phyloP scores from a whole-genome alignment of 768 basidiomycete species.

The Gymnopilus dilepis region DNA sequence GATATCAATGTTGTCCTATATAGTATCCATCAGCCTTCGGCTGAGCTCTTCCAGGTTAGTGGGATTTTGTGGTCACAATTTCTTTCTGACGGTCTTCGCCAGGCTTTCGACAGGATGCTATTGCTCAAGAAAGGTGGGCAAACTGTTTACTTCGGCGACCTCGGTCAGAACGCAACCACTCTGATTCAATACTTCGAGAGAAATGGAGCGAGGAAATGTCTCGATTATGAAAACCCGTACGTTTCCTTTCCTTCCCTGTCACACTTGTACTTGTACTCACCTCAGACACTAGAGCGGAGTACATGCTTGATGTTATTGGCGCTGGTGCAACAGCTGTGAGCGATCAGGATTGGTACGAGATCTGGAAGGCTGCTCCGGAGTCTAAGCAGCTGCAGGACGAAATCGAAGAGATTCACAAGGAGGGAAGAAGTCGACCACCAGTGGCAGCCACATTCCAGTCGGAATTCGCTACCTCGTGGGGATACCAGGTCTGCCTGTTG shows the following conservation, averaged over 20 bases:
- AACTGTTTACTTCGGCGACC: slow-evolving; percentile 75
- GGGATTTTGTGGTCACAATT: not conserved
- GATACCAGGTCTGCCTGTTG: slow-evolving; percentile 50
- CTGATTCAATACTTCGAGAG: slow-evolving; percentile 77
- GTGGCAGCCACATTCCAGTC: slow-evolving; percentile 42
- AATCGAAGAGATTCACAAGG: slow-evolving; percentile 51
- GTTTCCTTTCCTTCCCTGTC: slow-evolving; percentile 14
- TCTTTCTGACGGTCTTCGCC: not conserved
- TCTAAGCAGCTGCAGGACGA: slow-evolving; percentile 38
- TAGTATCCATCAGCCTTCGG: slow-evolving; percentile 71
- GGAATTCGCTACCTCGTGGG: slow-evolving; percentile 60
- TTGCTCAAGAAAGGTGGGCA: slow-evolving; percentile 81
- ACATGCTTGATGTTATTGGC: slow-evolving; percentile 75
- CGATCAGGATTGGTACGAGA: slow-evolving; percentile 55
- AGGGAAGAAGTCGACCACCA: slow-evolving; percentile 48
- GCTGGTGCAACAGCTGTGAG: slow-evolving; percentile 70
- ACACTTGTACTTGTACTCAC: not conserved
- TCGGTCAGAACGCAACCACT: slow-evolving; percentile 65
- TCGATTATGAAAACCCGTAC: slow-evolving; percentile 75
- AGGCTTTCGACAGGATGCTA: slow-evolving; percentile 76
- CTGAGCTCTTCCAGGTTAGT: slow-evolving; percentile 75
- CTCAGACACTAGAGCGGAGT: slow-evolving; percentile 51
- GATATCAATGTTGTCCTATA: slow-evolving; percentile 5
- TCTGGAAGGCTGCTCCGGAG: slow-evolving; percentile 64
- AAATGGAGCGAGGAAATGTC: slow-evolving; percentile 69